Conservation (phyloP, 140 eudicot species). For the Stevia rebaudiana region DNA sequence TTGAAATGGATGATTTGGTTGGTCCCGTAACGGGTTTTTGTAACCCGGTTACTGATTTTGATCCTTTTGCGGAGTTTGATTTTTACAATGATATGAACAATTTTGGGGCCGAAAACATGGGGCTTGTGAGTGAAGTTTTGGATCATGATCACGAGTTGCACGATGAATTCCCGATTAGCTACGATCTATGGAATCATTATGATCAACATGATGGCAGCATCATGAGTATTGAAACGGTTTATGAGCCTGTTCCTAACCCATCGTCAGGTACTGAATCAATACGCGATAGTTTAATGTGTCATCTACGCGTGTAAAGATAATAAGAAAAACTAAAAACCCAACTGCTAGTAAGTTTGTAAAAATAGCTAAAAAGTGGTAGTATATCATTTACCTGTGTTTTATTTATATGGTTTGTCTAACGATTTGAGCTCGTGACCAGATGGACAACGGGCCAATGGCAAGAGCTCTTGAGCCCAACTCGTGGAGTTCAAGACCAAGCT, state of each 20-base stretch:
- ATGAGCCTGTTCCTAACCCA: conserved; percentile 21
- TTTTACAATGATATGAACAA: conserved; percentile 34
- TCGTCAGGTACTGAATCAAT: conserved; percentile 53
- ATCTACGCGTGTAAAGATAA: background rate
- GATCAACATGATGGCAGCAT: conserved; percentile 28
- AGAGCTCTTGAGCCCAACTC: conserved; percentile 53
- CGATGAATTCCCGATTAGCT: conserved; percentile 26
- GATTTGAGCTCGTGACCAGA: conserved; percentile 63
- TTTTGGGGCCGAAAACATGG: conserved; percentile 32
- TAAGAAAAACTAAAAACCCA: background rate
- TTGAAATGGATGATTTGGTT: conserved; percentile 69
- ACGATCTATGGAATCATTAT: conserved; percentile 39
- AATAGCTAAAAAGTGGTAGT: background rate
- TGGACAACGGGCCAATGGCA: conserved; percentile 58
- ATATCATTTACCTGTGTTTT: background rate
- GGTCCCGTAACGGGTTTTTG: conserved; percentile 38
- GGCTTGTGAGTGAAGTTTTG: conserved; percentile 25
- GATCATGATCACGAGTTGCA: conserved; percentile 22
- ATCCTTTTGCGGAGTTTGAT: conserved; percentile 50
- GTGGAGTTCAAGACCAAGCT: conserved; percentile 73
- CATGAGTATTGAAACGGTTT: conserved; percentile 25
- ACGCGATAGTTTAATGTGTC: background rate
- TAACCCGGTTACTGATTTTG: conserved; percentile 29
- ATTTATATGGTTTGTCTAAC: conserved; percentile 25
- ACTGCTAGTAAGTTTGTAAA: background rate